Percentiles rank a stretch among this genome's conserved stretches.
phyloP scores from a whole-genome alignment of 495 filamentous ascomycete species.

The Aspergillus nidulans region DNA sequence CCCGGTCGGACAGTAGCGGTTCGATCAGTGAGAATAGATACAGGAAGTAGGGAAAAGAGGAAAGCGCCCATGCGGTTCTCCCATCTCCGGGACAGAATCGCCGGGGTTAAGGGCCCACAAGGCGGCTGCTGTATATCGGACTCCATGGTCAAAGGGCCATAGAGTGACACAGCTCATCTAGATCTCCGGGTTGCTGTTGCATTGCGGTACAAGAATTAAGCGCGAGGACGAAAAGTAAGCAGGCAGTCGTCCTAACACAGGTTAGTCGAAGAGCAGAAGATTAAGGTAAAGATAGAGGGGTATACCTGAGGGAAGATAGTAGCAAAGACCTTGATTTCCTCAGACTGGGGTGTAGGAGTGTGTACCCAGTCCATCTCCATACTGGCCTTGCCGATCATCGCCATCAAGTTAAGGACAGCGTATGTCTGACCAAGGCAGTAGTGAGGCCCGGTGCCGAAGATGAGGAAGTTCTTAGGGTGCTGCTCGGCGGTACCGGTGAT shows the following conservation, averaged over 20 bases:
- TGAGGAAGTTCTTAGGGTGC: conserved; percentile 93
- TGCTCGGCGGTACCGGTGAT: conserved; percentile 86
- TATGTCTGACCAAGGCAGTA: conserved; percentile 96
- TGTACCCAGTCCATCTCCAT: conserved; percentile 89
- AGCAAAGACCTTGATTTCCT: conserved; percentile 97
- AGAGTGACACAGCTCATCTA: conserved; percentile 13
- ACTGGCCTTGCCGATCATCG: conserved; percentile 93
- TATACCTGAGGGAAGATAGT: conserved; percentile 95
- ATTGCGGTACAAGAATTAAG: conserved; percentile 20
- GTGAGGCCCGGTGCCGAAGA: conserved; percentile 94
- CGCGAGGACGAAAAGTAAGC: conserved; percentile 40
- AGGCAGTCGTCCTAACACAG: conserved; percentile 37
- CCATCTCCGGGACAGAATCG: conserved; percentile 42
- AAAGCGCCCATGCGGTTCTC: conserved; percentile 14
- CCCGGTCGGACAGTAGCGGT: neutral
- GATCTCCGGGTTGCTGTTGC: conserved; percentile 20
- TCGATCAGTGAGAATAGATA: conserved; percentile 14
- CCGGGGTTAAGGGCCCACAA: conserved; percentile 10
- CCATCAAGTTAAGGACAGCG: conserved; percentile 81
- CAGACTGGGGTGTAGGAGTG: conserved; percentile 69
- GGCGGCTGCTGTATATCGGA: neutral
- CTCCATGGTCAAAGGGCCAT: neutral
- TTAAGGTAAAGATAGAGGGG: conserved; percentile 9
- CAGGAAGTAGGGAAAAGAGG: neutral
- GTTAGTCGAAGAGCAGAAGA: conserved; percentile 14